phyloP scores from a whole-genome alignment of 345 rosid species.

The Rhodomyrtus tomentosa region DNA sequence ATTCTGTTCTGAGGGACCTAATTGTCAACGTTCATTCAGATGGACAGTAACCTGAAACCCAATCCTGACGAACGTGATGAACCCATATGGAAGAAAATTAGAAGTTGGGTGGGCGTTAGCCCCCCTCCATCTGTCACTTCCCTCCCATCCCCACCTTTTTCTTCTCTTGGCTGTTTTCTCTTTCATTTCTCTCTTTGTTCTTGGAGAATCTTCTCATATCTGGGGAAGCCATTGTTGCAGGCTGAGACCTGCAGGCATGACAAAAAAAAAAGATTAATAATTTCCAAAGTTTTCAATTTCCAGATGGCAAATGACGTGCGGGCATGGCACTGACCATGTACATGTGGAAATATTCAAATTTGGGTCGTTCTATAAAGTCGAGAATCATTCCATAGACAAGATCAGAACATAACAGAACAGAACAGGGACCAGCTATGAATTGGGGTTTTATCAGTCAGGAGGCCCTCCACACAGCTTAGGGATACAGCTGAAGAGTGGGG shows the following conservation, averaged over 20 bases:
- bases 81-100: not conserved
- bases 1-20: not conserved
- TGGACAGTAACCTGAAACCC: constrained; percentile 27
- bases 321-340: not conserved
- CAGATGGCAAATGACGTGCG: not conserved
- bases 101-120: not conserved
- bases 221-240: constrained; percentile 66
- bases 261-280: not conserved
- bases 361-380: not conserved
- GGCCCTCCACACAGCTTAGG: not conserved
- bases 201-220: constrained; percentile 54
- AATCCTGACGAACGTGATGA: constrained; percentile 8
- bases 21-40: not conserved
- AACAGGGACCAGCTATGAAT: not conserved
- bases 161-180: not conserved
- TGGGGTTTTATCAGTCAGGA: not conserved
- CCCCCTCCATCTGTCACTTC: not conserved
- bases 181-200: constrained; percentile 43
- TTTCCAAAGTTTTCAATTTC: not conserved
- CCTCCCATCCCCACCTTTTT: not conserved
- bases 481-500: not conserved
- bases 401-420: not conserved
- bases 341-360: not conserved
- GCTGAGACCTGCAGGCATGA: constrained; percentile 63
- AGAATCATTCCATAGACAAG: not conserved